Evolutionary conservation across 2,329 filamentous ascomycete species (phyloP), one percentile per base, ranked within the genome.

Genomic region (Cladosporium colombiae): DNA sequence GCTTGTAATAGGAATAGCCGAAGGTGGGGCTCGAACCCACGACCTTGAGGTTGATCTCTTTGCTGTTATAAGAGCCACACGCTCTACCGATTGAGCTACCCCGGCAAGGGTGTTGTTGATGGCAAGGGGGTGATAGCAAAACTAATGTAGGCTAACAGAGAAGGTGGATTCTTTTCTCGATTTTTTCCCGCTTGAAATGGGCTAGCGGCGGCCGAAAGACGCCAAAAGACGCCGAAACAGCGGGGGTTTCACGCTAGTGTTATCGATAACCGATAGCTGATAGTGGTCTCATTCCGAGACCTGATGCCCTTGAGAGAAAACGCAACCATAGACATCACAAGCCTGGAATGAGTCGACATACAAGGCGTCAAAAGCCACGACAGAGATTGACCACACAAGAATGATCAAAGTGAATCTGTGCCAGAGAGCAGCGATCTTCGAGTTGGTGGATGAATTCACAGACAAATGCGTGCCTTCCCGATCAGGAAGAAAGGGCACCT

Each of bases 81-180:
- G 80, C 80, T 81, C 80, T 82, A 79, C 80, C 80, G 78, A 82
- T 82, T 82, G 80, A 82, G 80, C 80, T 82, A 81, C 78, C 79
- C 80, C 76, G 76, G 80, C 80, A 37, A 37, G 29, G 58, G 58
- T 59, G 14, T 40, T 59, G 27, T 52, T 61, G 44, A 61, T 61
- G 58, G 33, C 21, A 23, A 13, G 50, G 27, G 1, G 3, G 27
- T 53, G 33, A n/a, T n/a, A n/a, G n/a, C n/a, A n/a, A n/a, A n/a
- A n/a, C n/a, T n/a, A n/a, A 53, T 31, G 1, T 29, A 3, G 27
- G 5, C 18, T 21, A 8, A 5, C 1, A 1, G 2, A 10, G 14
- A 1, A 27, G 18, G 18, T 33, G n/a, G 52, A 16, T 21, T 11
- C 33, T 55, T 33, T 55, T 13, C 13, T 18, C 13, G 29, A 33